phyloP scores from a whole-genome alignment of 805 yeast genomes.

The Barnettozyma botsteinii region DNA sequence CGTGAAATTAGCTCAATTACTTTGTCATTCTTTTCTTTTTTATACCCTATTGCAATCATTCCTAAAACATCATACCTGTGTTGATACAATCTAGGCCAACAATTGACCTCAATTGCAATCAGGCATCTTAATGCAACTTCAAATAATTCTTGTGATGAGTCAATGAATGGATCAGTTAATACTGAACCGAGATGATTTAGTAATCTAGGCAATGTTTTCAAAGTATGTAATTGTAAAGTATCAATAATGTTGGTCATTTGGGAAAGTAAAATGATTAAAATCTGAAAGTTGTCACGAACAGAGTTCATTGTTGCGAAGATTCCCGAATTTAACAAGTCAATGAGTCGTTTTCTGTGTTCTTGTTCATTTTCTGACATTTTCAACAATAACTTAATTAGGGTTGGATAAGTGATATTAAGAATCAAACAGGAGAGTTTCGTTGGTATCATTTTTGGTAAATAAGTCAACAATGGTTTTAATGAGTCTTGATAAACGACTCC shows the following conservation, averaged over 20 bases:
- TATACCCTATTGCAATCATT: constrained; percentile 15
- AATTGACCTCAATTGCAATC: constrained; percentile 11
- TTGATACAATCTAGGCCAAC: constrained; percentile 20
- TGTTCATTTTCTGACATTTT: background rate
- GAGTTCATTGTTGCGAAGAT: constrained; percentile 16
- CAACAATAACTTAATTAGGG: constrained; percentile 10
- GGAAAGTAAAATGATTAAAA: constrained; percentile 9
- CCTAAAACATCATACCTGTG: constrained; percentile 21
- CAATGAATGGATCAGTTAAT: constrained; percentile 22
- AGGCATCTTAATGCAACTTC: constrained; percentile 10
- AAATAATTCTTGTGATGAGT: constrained; percentile 12
- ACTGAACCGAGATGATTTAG: constrained; percentile 18
- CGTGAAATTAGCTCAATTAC: background rate
- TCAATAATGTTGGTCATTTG: constrained; percentile 10
- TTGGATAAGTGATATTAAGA: constrained; percentile 15
- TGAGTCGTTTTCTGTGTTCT: constrained; percentile 2
- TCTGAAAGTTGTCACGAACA: constrained; percentile 17
- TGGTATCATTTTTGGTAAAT: constrained; percentile 24
- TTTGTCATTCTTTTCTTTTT: constrained; percentile 3
- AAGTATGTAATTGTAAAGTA: constrained; percentile 5
- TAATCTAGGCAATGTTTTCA: constrained; percentile 19
- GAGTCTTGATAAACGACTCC: constrained; percentile 18
- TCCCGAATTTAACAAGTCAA: constrained; percentile 17
- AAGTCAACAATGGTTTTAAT: constrained; percentile 20
- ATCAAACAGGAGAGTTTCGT: constrained; percentile 13